Evolutionary conservation across 257 asterid species (phyloP).

Genomic region (Cruciata laevipes): DNA sequence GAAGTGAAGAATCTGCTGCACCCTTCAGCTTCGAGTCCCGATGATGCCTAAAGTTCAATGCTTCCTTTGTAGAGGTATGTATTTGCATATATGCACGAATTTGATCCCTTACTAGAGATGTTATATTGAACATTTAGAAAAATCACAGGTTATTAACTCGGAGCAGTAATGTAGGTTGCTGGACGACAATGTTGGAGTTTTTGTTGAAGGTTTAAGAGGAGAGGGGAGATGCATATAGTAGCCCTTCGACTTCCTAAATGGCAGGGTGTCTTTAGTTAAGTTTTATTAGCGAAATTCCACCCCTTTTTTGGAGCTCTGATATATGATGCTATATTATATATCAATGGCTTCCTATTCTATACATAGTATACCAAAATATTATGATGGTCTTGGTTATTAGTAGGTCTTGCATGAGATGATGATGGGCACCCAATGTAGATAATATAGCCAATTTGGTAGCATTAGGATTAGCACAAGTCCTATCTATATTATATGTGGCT

Average conservation of each 20-base stretch:
- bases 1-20: slow-evolving; percentile 51
- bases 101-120: background rate
- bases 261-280: slow-evolving; percentile 23
- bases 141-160: background rate
- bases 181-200: slow-evolving; percentile 26
- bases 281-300: slow-evolving; percentile 40
- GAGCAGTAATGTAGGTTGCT: slow-evolving; percentile 6
- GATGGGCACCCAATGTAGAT: slow-evolving; percentile 29
- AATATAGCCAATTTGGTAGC: slow-evolving; percentile 23
- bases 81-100: background rate
- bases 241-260: slow-evolving; percentile 17
- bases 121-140: background rate
- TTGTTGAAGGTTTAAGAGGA: slow-evolving; percentile 27
- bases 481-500: background rate
- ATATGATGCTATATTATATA: slow-evolving; percentile 5
- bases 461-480: slow-evolving; percentile 16
- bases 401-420: background rate
- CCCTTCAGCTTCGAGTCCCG: slow-evolving; percentile 43
- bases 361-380: slow-evolving; percentile 21
- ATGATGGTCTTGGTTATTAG: background rate
- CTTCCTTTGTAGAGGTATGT: slow-evolving; percentile 1
- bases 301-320: slow-evolving; percentile 30
- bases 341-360: slow-evolving; percentile 23
- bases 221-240: slow-evolving; percentile 29
- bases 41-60: slow-evolving; percentile 26